Percentiles rank a stretch among this genome's conserved stretches.
phyloP scores from a whole-genome alignment of 495 filamentous ascomycete genomes.

The Saxophila tyrrhenica region DNA sequence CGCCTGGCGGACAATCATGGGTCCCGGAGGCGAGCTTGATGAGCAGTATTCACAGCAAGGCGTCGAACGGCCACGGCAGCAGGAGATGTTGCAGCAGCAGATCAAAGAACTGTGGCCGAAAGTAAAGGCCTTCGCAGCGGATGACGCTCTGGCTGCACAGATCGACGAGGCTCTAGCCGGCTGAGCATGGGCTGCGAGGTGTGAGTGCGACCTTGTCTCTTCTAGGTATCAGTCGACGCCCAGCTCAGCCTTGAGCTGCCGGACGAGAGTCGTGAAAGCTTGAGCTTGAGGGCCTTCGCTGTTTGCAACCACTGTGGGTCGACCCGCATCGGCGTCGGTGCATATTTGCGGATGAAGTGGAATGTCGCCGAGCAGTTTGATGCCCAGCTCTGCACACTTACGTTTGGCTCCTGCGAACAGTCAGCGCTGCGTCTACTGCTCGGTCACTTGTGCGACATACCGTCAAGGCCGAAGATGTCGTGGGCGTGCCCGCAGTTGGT shows the following conservation, averaged over 20 bases:
- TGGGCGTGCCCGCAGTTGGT: conserved; percentile 63
- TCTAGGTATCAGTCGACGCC: background rate
- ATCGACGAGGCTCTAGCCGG: conserved; percentile 1
- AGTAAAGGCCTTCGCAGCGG: background rate
- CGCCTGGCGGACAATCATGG: conserved; percentile 13
- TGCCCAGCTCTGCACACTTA: conserved; percentile 51
- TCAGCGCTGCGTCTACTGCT: background rate
- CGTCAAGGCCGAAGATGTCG: conserved; percentile 63
- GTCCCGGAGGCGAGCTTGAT: conserved; percentile 1
- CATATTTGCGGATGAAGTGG: conserved; percentile 81
- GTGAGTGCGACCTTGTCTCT: too few relatives aligned
- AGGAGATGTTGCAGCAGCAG: background rate
- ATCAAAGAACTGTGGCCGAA: conserved; percentile 4
- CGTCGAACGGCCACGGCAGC: background rate
- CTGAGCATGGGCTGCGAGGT: background rate
- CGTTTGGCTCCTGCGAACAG: conserved; percentile 20
- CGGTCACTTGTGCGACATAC: conserved; percentile 15
- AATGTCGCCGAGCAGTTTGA: conserved; percentile 77
- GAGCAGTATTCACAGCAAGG: background rate
- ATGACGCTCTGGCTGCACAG: background rate
- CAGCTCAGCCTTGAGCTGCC: background rate
- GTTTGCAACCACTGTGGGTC: conserved; percentile 83
- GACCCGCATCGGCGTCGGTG: conserved; percentile 77
- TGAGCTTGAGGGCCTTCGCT: conserved; percentile 56
- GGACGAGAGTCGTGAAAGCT: conserved; percentile 43